A percentile compares a stretch with the other conserved stretches of the same genome.
These are phyloP conservation scores for Rhizoctonia solani DNA, from an alignment of 1,284 basidiomycete species.

Conservation along the genomic window DNA sequence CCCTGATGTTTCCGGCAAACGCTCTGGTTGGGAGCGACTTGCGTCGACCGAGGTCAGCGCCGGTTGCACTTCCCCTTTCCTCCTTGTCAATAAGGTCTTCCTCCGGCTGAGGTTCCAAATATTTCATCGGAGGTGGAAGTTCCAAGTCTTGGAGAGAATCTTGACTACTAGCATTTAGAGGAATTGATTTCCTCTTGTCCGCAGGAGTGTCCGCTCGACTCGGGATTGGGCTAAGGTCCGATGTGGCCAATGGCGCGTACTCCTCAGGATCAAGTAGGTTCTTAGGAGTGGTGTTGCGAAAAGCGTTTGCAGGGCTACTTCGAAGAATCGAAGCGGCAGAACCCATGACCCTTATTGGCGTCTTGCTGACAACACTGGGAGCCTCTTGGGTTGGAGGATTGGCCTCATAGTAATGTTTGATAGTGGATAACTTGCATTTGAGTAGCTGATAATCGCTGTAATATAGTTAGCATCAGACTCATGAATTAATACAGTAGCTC, in stretches of 20 bases:
- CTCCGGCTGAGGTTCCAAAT: too few relatives aligned
- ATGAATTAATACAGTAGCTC: constrained; percentile 38
- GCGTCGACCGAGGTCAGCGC: not conserved
- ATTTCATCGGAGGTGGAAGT: constrained; percentile 24
- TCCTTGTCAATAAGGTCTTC: not conserved
- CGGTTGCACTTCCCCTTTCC: not conserved
- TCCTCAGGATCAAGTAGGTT: not conserved
- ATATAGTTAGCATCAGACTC: constrained; percentile 2
- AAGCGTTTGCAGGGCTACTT: constrained; percentile 22
- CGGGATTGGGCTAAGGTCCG: not conserved
- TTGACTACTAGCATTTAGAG: not conserved
- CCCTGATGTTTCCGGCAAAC: too few relatives aligned
- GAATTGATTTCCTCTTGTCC: not conserved
- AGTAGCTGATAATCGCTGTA: constrained; percentile 61
- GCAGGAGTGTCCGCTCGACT: not conserved
- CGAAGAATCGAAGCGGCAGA: not conserved
- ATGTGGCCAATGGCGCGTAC: not conserved
- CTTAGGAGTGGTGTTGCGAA: not conserved
- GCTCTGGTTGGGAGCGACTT: constrained; percentile 18
- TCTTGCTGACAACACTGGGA: constrained; percentile 8
- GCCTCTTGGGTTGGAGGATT: not conserved
- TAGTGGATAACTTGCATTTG: constrained; percentile 69
- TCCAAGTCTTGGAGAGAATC: constrained; percentile 14
- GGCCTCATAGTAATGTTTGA: constrained; percentile 52
- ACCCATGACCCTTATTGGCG: not conserved